Conservation (phyloP, 129 eudicot genomes). For the Solidago caesia region DNA sequence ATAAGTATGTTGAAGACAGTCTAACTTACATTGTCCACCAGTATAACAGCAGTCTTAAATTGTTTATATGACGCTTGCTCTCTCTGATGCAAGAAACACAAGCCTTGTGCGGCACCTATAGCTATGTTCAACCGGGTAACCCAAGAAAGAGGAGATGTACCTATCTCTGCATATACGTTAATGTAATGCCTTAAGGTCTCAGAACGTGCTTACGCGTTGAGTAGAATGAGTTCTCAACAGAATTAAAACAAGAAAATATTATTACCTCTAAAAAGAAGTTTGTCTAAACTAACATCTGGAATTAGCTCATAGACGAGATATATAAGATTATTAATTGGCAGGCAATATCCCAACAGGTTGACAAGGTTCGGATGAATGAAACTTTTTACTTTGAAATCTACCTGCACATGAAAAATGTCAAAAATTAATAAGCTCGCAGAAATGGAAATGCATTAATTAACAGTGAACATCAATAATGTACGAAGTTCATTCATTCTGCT, state of each 20-base stretch:
- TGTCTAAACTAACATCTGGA: constrained; percentile 8
- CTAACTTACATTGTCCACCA: constrained; percentile 5
- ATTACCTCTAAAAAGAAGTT: constrained; percentile 21
- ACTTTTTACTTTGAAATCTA: constrained; percentile 17
- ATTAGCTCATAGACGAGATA: background rate
- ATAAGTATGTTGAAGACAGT: no score
- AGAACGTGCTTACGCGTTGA: background rate
- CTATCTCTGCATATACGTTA: constrained; percentile 7
- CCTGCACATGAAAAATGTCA: constrained; percentile 20
- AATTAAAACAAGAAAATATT: background rate
- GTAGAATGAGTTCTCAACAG: background rate
- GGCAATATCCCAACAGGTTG: no score
- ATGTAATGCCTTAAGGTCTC: background rate
- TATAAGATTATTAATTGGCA: no score
- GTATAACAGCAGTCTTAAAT: constrained; percentile 24
- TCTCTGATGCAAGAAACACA: constrained; percentile 25
- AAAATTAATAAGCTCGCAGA: background rate
- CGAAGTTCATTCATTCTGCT: no score
- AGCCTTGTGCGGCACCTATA: constrained; percentile 28
- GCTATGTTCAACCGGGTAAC: constrained; percentile 28
- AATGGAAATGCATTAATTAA: background rate
- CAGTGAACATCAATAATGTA: no score
- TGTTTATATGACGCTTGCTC: constrained; percentile 1
- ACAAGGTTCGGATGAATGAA: constrained; percentile 8
- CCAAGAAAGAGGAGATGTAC: constrained; percentile 28